phyloP scores from a whole-genome alignment of 129 eudicot species.

The Pseudognaphalium luteoalbum region DNA sequence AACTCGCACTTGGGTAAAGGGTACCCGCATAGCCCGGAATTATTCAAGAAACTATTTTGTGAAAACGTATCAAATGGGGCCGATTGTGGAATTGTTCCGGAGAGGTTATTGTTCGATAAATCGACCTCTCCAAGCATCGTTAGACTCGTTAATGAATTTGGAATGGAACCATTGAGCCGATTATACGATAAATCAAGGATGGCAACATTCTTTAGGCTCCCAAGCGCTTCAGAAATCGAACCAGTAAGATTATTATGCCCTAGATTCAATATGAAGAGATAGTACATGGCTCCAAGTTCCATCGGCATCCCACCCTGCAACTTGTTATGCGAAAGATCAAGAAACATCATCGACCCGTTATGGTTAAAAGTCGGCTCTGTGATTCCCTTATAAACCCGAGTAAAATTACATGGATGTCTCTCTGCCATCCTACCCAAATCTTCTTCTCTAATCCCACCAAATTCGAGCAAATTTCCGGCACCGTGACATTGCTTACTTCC shows the following conservation, averaged over 20 bases:
- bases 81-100: conserved; percentile 70
- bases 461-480: conserved; percentile 88
- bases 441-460: conserved; percentile 74
- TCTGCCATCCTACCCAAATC: conserved; percentile 65
- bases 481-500: conserved; percentile 93
- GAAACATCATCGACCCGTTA: conserved; percentile 95
- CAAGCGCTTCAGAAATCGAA: conserved; percentile 75
- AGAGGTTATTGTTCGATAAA: conserved; percentile 66
- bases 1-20: conserved; percentile 57
- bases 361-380: conserved; percentile 82
- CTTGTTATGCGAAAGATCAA: conserved; percentile 72
- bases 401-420: conserved; percentile 71
- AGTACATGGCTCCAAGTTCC: conserved; percentile 86
- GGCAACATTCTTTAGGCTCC: conserved; percentile 63
- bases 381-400: conserved; percentile 62
- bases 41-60: conserved; percentile 57
- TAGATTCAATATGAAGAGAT: conserved; percentile 63
- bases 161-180: conserved; percentile 70
- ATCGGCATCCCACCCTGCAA: conserved; percentile 85
- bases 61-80: conserved; percentile 90
- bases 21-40: conserved; percentile 81
- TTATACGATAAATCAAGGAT: conserved; percentile 84
- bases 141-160: conserved; percentile 62
- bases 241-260: conserved; percentile 85
- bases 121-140: conserved; percentile 76